A percentile compares a stretch with the other conserved stretches of the same genome.
Evolutionary conservation across 148 eudicot species (phyloP).

Genomic region (Beta vulgaris): DNA sequence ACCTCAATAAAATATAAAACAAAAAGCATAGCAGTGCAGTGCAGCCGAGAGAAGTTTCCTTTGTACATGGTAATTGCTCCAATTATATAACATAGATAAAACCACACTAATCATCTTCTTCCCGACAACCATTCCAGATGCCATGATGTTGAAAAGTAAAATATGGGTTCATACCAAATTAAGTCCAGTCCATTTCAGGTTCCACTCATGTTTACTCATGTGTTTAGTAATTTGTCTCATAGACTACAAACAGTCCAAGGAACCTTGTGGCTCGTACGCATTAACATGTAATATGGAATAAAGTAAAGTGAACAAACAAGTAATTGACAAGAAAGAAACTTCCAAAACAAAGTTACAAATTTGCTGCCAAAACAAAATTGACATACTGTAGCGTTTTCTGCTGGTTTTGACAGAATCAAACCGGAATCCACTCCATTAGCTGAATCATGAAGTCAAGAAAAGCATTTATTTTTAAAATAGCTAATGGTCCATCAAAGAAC

Average conservation of each 20-base stretch:
- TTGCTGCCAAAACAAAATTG: neutral
- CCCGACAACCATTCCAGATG: neutral
- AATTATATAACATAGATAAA: neutral
- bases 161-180: neutral
- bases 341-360: no score
- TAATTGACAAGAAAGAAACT: no score
- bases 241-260: no score
- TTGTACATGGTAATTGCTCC: neutral
- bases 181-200: neutral
- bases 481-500: neutral
- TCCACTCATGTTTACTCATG: neutral
- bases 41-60: no score
- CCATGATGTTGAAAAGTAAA: neutral
- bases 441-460: conserved; percentile 24
- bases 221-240: neutral
- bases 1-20: no score
- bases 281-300: neutral
- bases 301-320: neutral
- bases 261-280: neutral
- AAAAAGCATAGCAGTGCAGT: no score
- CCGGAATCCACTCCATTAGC: conserved; percentile 26
- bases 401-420: conserved; percentile 16
- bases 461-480: neutral
- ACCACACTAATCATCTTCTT: neutral
- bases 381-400: conserved; percentile 27